Evolutionary conservation across 2,329 filamentous ascomycete genomes (phyloP).

Genomic region (Emericellopsis atlantica): DNA sequence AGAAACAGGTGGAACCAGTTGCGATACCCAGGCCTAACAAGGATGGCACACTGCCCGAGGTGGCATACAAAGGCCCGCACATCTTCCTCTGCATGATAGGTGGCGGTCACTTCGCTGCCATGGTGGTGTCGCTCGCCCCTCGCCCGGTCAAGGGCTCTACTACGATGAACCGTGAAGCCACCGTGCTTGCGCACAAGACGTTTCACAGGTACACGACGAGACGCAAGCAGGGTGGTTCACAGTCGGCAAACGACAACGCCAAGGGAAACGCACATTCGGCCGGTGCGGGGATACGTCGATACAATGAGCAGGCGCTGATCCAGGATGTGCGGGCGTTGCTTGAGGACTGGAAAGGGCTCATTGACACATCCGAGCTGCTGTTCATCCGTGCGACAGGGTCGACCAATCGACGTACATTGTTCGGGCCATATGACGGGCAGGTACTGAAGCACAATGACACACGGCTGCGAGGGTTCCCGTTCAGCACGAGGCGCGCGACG

Average conservation of each 20-base stretch:
- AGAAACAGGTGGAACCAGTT: slow-evolving; percentile 64
- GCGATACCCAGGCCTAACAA: slow-evolving; percentile 38
- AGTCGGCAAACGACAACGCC: slow-evolving; percentile 87
- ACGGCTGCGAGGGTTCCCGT: slow-evolving; percentile 77
- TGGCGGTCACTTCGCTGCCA: slow-evolving; percentile 92
- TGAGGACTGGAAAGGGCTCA: slow-evolving; percentile 70
- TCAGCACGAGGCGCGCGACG: slow-evolving; percentile 82
- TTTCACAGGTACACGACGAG: slow-evolving; percentile 96
- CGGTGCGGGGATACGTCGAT: slow-evolving; percentile 76
- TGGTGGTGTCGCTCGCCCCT: slow-evolving; percentile 82
- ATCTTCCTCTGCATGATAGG: slow-evolving; percentile 98
- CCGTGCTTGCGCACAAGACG: slow-evolving; percentile 88
- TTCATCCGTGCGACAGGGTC: slow-evolving; percentile 84
- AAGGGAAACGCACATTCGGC: slow-evolving; percentile 91
- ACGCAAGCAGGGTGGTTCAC: slow-evolving; percentile 89
- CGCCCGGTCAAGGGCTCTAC: slow-evolving; percentile 61
- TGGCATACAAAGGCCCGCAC: slow-evolving; percentile 60
- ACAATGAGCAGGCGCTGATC: slow-evolving; percentile 83
- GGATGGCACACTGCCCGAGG: slow-evolving; percentile 41
- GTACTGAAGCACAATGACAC: slow-evolving; percentile 68
- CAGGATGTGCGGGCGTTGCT: slow-evolving; percentile 80
- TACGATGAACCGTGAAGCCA: slow-evolving; percentile 70
- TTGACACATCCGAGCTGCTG: slow-evolving; percentile 72
- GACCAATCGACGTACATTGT: slow-evolving; percentile 77
- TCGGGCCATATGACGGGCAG: slow-evolving; percentile 83